Percentiles rank a stretch among this genome's conserved stretches.
These are phyloP conservation scores for Helotiales sp. DNA, from an alignment of 2,329 filamentous ascomycete genomes.

Conservation along the genomic window DNA sequence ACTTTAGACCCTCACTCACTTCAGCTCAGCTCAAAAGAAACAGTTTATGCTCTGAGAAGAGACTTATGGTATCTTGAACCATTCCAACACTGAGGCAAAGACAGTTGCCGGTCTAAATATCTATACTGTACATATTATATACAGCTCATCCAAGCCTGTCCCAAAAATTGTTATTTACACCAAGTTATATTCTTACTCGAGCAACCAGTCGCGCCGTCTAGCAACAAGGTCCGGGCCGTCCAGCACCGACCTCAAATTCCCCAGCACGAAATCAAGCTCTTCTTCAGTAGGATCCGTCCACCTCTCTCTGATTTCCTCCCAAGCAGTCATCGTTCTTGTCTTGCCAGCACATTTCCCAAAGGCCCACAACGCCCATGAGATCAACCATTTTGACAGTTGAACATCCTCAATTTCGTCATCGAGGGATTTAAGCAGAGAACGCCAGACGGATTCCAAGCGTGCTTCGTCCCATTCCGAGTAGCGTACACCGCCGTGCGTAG, in stretches of 20 bases:
- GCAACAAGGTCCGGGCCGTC: conserved; percentile 28
- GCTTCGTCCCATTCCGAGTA: conserved; percentile 73
- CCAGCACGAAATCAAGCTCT: conserved; percentile 41
- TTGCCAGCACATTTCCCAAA: conserved; percentile 56
- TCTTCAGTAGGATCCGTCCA: conserved; percentile 40
- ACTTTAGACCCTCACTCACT: neutral
- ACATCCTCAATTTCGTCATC: conserved; percentile 53
- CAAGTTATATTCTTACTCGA: neutral
- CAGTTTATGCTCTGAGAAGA: neutral
- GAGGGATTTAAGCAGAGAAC: conserved; percentile 63
- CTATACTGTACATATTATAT: neutral
- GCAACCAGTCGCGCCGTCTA: conserved; percentile 32
- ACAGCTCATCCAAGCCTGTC: neutral
- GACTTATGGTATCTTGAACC: neutral
- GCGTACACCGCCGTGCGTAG: conserved; percentile 67
- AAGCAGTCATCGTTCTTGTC: conserved; percentile 36
- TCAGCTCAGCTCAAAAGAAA: neutral
- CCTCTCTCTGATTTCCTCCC: conserved; percentile 40
- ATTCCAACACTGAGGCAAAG: neutral
- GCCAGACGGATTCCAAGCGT: conserved; percentile 71
- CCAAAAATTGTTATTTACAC: neutral
- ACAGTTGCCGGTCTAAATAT: neutral
- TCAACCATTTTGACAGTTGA: conserved; percentile 64
- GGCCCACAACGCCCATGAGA: conserved; percentile 64
- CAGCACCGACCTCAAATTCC: conserved; percentile 30